Base-by-base conservation (phyloP, 1,139 yeast genomes). In the Nakaseomyces nivariensis region DNA sequence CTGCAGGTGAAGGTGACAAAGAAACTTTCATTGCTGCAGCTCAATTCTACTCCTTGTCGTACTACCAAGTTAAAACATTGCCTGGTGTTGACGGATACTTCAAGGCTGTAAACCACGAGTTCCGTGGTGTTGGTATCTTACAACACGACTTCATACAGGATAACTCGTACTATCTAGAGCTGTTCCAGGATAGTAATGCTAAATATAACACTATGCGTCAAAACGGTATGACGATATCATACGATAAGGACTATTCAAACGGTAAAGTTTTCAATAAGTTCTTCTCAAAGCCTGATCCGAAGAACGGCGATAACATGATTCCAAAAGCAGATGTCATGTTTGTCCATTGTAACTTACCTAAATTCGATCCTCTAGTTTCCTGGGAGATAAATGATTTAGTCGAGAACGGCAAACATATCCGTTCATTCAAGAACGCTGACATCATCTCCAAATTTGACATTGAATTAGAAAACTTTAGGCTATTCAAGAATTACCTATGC, bases 1-100 rank as follows among this genome's bases (percentile, higher is more conserved):
- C 86, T 0, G 85, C 82, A 51, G 96, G 96, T 43, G 95, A 86
- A 69, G 96, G 96, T 54, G 96, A 88, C 65, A 88, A 87, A 64
- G 96, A 88, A 63, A 86, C 96, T 0, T 88, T 85, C 61, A 70
- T 85, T 49, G 90, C 95, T 0, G 90, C 92, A 0, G 82, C 94
- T 0, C 76, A 76, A 44, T 86, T 84, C 1, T 67, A 83, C 49
- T 69, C 71, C 7, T 76, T 79, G 47, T 72, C 78, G 1, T 82
- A 72, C 56, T 85, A 86, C 61, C 90, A 84, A 64, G 88, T 85
- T n/a, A 76, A 78, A 46, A 73, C 63, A 2, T 51, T 51, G 22
- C 54, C 63, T n/a, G 64, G 61, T 24, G 66, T 62, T 4, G 67
- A 62, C 46, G 68, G 68, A 2, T 63, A 62, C 43, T 61, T 58